phyloP scores from a whole-genome alignment of 306 rosid genomes.

The Amphicarpaea edgeworthii region DNA sequence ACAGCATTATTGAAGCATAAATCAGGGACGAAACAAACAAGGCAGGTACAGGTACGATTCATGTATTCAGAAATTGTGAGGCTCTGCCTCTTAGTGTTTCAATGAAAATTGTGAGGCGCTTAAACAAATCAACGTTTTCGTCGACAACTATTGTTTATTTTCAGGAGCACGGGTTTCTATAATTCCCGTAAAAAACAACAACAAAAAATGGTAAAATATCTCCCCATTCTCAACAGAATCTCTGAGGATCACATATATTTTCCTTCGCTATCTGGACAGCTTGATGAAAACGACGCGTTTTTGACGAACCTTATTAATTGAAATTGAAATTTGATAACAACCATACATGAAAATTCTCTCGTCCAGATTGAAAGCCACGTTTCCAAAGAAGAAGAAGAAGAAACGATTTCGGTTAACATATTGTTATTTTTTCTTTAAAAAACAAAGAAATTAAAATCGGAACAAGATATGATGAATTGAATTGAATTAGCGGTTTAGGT shows the following conservation, averaged over 20 bases:
- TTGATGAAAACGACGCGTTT: constrained; percentile 59
- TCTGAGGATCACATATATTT: constrained; percentile 30
- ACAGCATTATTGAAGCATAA: neutral
- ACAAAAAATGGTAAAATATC: constrained; percentile 40
- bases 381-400: too few species aligned
- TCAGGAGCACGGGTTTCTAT: neutral
- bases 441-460: too few species aligned
- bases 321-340: constrained; percentile 36
- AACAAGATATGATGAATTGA: neutral
- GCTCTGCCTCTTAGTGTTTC: too few species aligned
- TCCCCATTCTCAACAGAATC: constrained; percentile 14
- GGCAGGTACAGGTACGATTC: neutral
- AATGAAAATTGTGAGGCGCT: neutral
- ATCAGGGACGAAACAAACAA: neutral
- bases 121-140: neutral
- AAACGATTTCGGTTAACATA: neutral
- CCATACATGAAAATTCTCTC: constrained; percentile 9
- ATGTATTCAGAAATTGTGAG: neutral
- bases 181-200: neutral
- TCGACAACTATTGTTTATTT: neutral
- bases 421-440: neutral
- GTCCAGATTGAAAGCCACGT: neutral
- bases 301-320: constrained; percentile 26
- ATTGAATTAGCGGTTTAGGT: neutral
- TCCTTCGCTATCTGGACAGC: constrained; percentile 53